Evolutionary conservation across 495 filamentous ascomycete species (phyloP), one percentile per base, ranked within the genome.

Genomic region (Penicillium nucicola): DNA sequence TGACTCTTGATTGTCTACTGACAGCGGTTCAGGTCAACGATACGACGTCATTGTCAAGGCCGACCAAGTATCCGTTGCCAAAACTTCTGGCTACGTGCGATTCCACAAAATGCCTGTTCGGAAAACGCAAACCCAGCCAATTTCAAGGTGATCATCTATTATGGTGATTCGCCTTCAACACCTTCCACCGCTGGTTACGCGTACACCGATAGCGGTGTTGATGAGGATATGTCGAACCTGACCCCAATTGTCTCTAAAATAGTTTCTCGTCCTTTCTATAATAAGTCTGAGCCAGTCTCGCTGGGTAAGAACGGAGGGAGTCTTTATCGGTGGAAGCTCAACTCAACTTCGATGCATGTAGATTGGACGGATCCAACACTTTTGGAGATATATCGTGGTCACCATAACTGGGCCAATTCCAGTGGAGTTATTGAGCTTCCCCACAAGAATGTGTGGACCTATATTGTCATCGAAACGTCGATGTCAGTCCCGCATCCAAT

Each of bases 401-500:
- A 57, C 20, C 32, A 44, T 11, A 41, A 40, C 14, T 68, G 40
- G 40, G 42, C 47, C 3, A 51, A 48, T 22, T 43, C 50, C 28
- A 53, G 42, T 30, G 58, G 55, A 0, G 60, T 67, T 33, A 15
- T 76, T 68, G 42, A 70, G 38, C 77, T 84, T 51, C 66, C 85
- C 12, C 77, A 82, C 57, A 80, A 79, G 8, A 74, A 85, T 55
- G 75, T 84, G 54, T 86, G 85, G 67, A 74, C 58, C 46, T 64
- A 85, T 12, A 58, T 86, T 10, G 68, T 69, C 9, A 74, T 84
- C 51, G 70, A 67, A 32, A 60, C 23, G 70, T 89, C 61, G 48
- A 77, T 20, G 80, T 81, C 79, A 0, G 83, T 83, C 35, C 78
- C 75, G 25, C 87, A 93, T 63, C 90, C 88, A 1, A 91, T 92